These are phyloP conservation scores for Clathrospora elynae DNA, from an alignment of 2,329 filamentous ascomycete species.

Conservation along the genomic window DNA sequence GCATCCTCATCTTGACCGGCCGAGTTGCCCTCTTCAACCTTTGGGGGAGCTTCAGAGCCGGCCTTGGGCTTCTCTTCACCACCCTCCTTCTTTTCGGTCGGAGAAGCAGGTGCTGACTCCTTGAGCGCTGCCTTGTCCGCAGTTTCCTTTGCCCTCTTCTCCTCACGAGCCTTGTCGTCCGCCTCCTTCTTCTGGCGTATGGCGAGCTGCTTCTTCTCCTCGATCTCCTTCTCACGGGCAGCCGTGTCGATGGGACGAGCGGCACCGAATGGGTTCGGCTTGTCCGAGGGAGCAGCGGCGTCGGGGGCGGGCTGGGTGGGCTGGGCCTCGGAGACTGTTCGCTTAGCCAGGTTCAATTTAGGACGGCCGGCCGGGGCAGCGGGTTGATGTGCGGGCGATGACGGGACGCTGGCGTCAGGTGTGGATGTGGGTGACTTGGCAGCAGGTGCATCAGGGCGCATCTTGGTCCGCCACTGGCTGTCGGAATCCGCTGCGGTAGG, in stretches of 20 bases:
- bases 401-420: constrained; percentile 75
- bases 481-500: constrained; percentile 91
- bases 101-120: constrained; percentile 50
- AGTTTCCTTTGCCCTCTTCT: constrained; percentile 60
- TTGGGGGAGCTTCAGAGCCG: constrained; percentile 62
- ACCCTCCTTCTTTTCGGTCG: constrained; percentile 45
- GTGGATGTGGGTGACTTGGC: constrained; percentile 67
- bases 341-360: constrained; percentile 85
- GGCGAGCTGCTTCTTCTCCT: constrained; percentile 79
- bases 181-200: constrained; percentile 83
- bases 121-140: constrained; percentile 62
- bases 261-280: constrained; percentile 91
- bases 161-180: constrained; percentile 82
- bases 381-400: constrained; percentile 69
- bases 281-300: constrained; percentile 60
- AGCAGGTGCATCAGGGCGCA: constrained; percentile 76
- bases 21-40: constrained; percentile 45
- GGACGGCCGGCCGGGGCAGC: constrained; percentile 70
- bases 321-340: constrained; percentile 81
- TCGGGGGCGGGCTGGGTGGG: constrained; percentile 53
- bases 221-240: constrained; percentile 83
- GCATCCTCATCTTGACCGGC: constrained; percentile 55
- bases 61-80: constrained; percentile 54
- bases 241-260: constrained; percentile 94
- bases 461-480: constrained; percentile 88